Conservation (phyloP, 139 green algal species). For the Volvox africanus region DNA sequence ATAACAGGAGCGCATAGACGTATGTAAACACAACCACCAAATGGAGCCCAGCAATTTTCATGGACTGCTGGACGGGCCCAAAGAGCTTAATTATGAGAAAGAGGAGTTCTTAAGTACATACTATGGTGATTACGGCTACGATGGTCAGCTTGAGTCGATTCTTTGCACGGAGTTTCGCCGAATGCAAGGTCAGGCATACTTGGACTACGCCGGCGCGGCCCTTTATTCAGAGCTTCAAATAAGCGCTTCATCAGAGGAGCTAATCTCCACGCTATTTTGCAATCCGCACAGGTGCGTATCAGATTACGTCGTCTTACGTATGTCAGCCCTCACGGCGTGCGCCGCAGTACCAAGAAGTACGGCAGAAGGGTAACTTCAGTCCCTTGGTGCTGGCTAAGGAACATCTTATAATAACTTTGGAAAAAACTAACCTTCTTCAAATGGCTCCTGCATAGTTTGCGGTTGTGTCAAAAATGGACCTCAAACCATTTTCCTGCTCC, state of each 20-base stretch:
- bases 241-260: conserved; percentile 34
- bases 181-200: conserved; percentile 44
- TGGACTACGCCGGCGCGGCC: conserved; percentile 80
- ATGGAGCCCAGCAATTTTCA: not conserved
- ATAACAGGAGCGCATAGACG: no score
- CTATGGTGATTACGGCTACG: conserved; percentile 30
- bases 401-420: no score
- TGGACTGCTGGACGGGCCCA: not conserved
- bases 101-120: not conserved
- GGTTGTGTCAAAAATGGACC: no score
- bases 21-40: no score
- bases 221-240: conserved; percentile 75
- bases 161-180: conserved; percentile 31
- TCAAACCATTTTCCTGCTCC: no score
- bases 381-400: no score
- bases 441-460: no score
- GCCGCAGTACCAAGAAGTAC: no score
- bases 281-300: conserved; percentile 64
- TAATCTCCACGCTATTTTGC: conserved; percentile 49
- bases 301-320: no score
- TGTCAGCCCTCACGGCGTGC: no score
- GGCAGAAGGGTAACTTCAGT: no score
- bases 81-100: not conserved
- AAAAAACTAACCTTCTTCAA: no score
- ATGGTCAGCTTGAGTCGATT: not conserved